Evolutionary conservation across 2,329 filamentous ascomycete genomes (phyloP).

Genomic region (Tolypocladium tropicale): DNA sequence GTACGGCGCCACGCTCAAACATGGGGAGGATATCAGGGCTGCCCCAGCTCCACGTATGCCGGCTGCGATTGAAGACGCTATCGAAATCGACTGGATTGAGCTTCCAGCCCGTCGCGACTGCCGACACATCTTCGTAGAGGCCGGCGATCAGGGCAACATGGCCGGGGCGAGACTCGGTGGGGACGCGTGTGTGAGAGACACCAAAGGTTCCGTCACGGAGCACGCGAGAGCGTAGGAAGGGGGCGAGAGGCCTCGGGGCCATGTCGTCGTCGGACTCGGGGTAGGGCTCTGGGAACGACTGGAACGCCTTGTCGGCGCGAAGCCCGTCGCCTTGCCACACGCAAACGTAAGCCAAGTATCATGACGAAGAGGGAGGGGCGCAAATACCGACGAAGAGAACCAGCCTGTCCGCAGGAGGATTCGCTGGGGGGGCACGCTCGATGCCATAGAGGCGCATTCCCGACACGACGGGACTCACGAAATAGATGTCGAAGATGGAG

Average conservation of each 20-base stretch:
- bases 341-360: neutral
- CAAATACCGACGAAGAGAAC: conserved; percentile 79
- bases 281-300: conserved; percentile 83
- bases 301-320: conserved; percentile 95
- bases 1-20: conserved; percentile 89
- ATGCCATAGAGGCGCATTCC: conserved; percentile 80
- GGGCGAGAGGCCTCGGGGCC: conserved; percentile 71
- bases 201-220: conserved; percentile 90
- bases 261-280: conserved; percentile 53
- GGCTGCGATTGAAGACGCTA: conserved; percentile 93
- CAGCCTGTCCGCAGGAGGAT: conserved; percentile 78
- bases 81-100: conserved; percentile 97
- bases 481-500: conserved; percentile 98
- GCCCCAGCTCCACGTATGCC: conserved; percentile 98
- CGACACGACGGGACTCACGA: conserved; percentile 92
- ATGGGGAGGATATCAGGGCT: conserved; percentile 95
- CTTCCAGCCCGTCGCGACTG: conserved; percentile 97
- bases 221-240: conserved; percentile 82
- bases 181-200: conserved; percentile 91
- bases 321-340: conserved; percentile 63
- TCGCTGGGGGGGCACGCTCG: conserved; percentile 44
- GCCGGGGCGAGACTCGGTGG: conserved; percentile 90
- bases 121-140: conserved; percentile 94
- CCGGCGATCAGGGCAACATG: conserved; percentile 96
- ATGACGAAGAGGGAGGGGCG: neutral